Base-by-base conservation (phyloP, 495 filamentous ascomycete species). In the Penicillium soppii region DNA sequence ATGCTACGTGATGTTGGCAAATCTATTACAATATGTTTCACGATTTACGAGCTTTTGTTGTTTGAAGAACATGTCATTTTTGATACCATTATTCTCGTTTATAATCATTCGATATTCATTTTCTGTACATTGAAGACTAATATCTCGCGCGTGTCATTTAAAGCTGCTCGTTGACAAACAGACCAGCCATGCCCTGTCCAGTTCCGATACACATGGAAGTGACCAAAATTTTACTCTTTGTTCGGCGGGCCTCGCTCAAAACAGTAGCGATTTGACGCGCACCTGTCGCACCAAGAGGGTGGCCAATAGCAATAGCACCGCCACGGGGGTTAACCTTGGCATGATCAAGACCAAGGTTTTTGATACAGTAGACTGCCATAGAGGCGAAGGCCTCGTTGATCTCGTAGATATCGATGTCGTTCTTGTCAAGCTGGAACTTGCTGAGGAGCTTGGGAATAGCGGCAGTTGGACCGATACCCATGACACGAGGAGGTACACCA, bases 311-410 rank as follows among this genome's bases (percentile, higher is more conserved):
- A 67, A 84, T 83, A 46, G 89, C 89, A 54, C 89, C 89, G 45
- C 89, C 89, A 37, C 90, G 77, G 12, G 88, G 85, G 76, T 97
- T 97, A 73, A 97, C 82, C 82, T 96, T 97, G 61, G 81, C 72
- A 52, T 79, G 82, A 54, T 94, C 88, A 37, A 97, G 71, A 29
- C 84, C 84, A 26, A 97, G 79, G 48, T 77, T 83, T 49, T 92
- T 77, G 16, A 87, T 66, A 73, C 91, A 96, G 78, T 96, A 98
- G 2, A 96, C 91, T 1, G 89, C 92, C 92, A 98, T 98, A 23
- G 85, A 90, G 21, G 92, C 94, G 57, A 98, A 98, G 1, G 94
- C 94, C 81, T 98, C 94, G 71, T 98, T 98, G 62, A 98, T 73
- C 79, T 98, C 94, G 56, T 89, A 82, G 38, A 98, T 79, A 58